Evolutionary conservation across 345 rosid genomes (phyloP), one percentile per base, ranked within the genome.

Genomic region (Citrus hindsii): DNA sequence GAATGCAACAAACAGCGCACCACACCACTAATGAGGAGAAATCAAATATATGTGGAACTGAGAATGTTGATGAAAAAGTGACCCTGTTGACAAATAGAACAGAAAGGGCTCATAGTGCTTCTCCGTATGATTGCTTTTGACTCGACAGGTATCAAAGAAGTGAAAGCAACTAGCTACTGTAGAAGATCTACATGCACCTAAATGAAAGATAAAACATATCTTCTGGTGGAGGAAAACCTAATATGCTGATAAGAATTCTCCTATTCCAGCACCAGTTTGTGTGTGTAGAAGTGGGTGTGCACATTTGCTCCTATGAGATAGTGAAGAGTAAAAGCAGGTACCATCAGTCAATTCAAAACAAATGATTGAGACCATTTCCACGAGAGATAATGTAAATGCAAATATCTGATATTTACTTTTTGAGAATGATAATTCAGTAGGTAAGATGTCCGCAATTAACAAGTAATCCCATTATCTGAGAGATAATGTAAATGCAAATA

Each of bases 1-100:
- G 67, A 67, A 72, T 67, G 76, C 71, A 61, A 40, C 72, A 81
- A 61, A 40, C 72, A 81, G 30, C 73, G 62, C 86, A 81, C 69
- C 32, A 69, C 58, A 73, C 59, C 78, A 73, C 63, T 67, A 19
- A 19, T 61, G 68, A 6, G 35, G 28, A 58, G 7, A 40, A 38
- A 38, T 24, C 9, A 40, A 38, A 64, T 64, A 30, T 19, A 64
- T 7, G n/a, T 14, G n/a, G 24, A 19, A 3, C 7, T 27, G 48
- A 69, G 14, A 16, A 46, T 19, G 66, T 40, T 28, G 75, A 37
- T 24, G 40, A 7, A 62, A 65, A 53, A 37, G 65, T 70, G 38
- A 63, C 14, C 8, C 30, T 16, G 62, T 40, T 60, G 76, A 76
- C 59, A 64, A 77, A 74, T 22, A 37, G 14, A 78, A 61, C 22